A percentile compares a stretch with the other conserved stretches of the same genome.
These are phyloP conservation scores for Ceratorhiza oryzae-sativae DNA, from an alignment of 1,284 basidiomycete species.

Conservation along the genomic window DNA sequence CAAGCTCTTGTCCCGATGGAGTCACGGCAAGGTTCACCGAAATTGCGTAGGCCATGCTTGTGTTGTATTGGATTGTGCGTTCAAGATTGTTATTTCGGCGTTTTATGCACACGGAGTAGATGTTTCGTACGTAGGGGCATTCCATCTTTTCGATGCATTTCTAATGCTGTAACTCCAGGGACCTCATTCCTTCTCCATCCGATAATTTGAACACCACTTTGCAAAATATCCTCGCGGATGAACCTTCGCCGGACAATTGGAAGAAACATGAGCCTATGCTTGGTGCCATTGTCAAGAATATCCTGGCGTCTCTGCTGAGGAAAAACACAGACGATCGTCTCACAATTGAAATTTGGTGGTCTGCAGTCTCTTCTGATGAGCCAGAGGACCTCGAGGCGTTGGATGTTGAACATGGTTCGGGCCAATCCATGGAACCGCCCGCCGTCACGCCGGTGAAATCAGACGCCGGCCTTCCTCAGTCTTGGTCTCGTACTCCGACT, in stretches of 20 bases:
- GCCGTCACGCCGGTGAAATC: no score
- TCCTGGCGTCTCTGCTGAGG: neutral
- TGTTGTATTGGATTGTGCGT: conserved; percentile 96
- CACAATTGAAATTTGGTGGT: neutral
- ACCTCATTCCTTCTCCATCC: conserved; percentile 81
- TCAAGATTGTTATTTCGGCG: conserved; percentile 90
- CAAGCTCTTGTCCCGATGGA: conserved; percentile 91
- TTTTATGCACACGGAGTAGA: conserved; percentile 87
- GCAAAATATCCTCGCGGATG: conserved; percentile 89
- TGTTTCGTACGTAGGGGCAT: conserved; percentile 74
- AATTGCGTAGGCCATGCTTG: conserved; percentile 93
- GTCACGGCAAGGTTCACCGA: conserved; percentile 76
- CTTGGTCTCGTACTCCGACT: no score
- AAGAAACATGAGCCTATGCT: neutral
- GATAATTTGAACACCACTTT: conserved; percentile 87
- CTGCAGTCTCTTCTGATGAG: neutral
- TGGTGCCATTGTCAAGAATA: neutral
- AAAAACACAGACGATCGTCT: neutral
- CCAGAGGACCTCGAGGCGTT: neutral
- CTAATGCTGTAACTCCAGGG: conserved; percentile 58
- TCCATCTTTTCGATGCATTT: conserved; percentile 19
- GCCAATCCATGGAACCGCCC: neutral
- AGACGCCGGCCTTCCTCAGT: no score
- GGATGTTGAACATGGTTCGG: neutral
- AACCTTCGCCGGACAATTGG: conserved; percentile 77